Base-by-base conservation (phyloP, 768 basidiomycete species). In the Russula sp. region DNA sequence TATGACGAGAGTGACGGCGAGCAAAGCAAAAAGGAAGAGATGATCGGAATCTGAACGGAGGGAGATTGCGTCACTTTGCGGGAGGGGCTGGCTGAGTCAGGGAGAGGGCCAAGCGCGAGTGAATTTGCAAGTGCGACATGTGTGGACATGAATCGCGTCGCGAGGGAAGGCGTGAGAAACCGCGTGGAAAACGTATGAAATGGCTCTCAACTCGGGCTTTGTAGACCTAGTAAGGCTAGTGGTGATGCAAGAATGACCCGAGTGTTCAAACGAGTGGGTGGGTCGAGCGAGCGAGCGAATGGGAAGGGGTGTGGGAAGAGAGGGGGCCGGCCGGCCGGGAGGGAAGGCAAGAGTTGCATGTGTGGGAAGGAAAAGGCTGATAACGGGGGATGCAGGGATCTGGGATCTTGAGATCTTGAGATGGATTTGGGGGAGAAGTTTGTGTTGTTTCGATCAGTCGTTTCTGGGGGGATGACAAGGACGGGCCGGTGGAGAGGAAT, bases 401-500 rank as follows among this genome's bases (percentile, higher is more conserved):
- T 63, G 35, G 48, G 63, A 65, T 63, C 60, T 57, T 6, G 42
- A 64, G 64, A 66, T 66, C 64, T 64, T 63, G 64, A 65, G 56
- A 63, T 63, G 61, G 60, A 65, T 64, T 65, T 65, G 65, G 65
- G 64, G 66, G 66, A 60, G 66, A 65, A 61, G 66, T 39, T 65
- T 36, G 57, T 47, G 45, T 25, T 18, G 49, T 51, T 65, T 65
- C 65, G 65, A 65, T 65, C 61, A 65, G 65, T 57, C 57, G 62
- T 63, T 65, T 58, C 54, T 65, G 60, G 61, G 63, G 63, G 63
- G 71, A 47, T 60, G 51, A 58, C 56, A 70, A 73, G 73, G 72
- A 72, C 74, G 66, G 72, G 71, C 73, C 68, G 65, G 65, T 58
- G 62, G 38, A 36, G 57, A 47, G 57, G 53, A 55, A 59, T 59